phyloP scores from a whole-genome alignment of 169 alveolate genomes.

The Haemoproteus tartakovskyi region DNA sequence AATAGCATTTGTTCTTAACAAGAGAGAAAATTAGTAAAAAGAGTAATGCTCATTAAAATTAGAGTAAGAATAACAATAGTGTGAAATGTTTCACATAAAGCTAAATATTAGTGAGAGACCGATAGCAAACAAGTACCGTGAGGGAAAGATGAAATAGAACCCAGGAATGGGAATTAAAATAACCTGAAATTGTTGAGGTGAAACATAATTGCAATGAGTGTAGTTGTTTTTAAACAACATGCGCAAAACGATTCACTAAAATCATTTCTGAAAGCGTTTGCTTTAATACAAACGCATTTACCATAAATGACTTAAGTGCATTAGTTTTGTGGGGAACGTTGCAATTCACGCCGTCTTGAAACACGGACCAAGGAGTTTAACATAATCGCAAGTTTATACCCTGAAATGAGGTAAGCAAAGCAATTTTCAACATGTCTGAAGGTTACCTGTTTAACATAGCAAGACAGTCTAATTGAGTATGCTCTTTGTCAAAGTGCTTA shows the following conservation, averaged over 20 bases:
- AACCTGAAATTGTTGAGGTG: slow-evolving; percentile 88
- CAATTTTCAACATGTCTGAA: background rate
- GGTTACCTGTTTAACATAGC: background rate
- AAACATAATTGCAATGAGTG: slow-evolving; percentile 80
- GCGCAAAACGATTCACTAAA: no score
- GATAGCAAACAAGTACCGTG: slow-evolving; percentile 92
- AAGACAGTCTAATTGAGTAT: background rate
- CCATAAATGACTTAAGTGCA: no score
- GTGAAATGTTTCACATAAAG: slow-evolving; percentile 86
- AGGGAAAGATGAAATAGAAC: slow-evolving; percentile 92
- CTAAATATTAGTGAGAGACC: slow-evolving; percentile 88
- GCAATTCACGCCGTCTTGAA: slow-evolving; percentile 13
- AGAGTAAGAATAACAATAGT: slow-evolving; percentile 83
- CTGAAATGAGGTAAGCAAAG: no score
- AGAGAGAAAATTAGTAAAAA: background rate
- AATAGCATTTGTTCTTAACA: slow-evolving; percentile 41
- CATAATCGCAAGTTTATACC: slow-evolving; percentile 5
- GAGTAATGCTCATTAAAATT: slow-evolving; percentile 79
- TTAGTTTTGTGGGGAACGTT: no score
- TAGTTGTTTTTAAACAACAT: slow-evolving; percentile 27
- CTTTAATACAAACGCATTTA: no score
- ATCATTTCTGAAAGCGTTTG: no score
- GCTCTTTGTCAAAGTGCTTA: background rate
- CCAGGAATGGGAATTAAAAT: slow-evolving; percentile 87
- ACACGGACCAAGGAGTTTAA: slow-evolving; percentile 31